Evolutionary conservation across 148 eudicot species (phyloP).

Genomic region (Chenopodium quinoa): DNA sequence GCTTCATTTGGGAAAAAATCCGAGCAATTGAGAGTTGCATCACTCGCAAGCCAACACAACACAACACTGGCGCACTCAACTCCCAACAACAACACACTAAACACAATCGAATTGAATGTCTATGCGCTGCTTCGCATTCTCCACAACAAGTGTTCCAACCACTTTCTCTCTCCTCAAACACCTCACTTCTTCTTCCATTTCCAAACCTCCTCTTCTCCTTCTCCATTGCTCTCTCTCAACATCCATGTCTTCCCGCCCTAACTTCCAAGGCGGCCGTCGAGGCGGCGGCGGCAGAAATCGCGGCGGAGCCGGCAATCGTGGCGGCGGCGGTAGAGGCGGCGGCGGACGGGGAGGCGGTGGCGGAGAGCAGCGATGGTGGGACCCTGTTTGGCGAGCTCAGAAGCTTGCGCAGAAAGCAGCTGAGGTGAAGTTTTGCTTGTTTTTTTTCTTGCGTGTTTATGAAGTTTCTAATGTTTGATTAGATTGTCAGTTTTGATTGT

Average conservation of each 20-base stretch:
- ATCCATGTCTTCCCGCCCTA: conserved; percentile 73
- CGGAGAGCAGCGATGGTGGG: conserved; percentile 99
- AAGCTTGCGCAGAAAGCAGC: conserved; percentile 58
- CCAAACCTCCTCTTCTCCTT: not conserved
- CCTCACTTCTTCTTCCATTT: not conserved
- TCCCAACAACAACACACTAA: too few species aligned
- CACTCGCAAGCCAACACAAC: not conserved
- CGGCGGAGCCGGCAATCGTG: conserved; percentile 25
- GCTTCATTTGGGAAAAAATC: too few species aligned
- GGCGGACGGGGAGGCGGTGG: conserved; percentile 53
- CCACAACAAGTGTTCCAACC: conserved; percentile 1
- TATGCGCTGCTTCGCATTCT: conserved; percentile 15
- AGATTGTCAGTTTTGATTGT: too few species aligned
- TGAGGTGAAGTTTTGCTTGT: conserved; percentile 42
- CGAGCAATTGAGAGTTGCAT: not conserved
- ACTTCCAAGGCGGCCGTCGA: conserved; percentile 76
- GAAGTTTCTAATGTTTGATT: not conserved
- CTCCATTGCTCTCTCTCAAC: conserved; percentile 24
- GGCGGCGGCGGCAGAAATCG: conserved; percentile 38
- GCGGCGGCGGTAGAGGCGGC: conserved; percentile 46
- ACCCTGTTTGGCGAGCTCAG: conserved; percentile 97
- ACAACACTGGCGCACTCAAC: not conserved
- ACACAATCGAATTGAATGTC: conserved; percentile 17
- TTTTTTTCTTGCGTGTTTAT: not conserved
- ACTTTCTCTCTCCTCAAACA: conserved; percentile 21